A percentile compares a stretch with the other conserved stretches of the same genome.
These are phyloP conservation scores for Apiotrichum porosum DNA, from an alignment of 1,284 basidiomycete genomes.

Conservation along the genomic window DNA sequence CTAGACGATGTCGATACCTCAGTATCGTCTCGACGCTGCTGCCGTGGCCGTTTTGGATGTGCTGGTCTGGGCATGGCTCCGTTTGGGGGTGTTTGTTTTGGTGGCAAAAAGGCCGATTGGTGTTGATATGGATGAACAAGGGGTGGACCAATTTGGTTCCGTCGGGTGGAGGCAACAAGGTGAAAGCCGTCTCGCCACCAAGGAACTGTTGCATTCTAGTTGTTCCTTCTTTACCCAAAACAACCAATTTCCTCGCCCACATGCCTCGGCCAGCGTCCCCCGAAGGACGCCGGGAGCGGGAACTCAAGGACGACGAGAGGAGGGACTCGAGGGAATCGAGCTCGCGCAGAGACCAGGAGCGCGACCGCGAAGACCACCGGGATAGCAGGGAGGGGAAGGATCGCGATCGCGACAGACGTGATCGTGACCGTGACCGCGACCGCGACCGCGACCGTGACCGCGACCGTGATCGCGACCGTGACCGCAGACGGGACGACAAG, in stretches of 20 bases:
- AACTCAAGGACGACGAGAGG: not conserved
- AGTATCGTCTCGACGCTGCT: too few relatives aligned
- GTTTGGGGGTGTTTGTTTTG: too few relatives aligned
- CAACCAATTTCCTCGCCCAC: not conserved
- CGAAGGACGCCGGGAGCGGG: not conserved
- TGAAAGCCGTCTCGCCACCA: too few relatives aligned
- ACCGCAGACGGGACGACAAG: conserved; percentile 13
- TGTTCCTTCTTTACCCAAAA: not conserved
- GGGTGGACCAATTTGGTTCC: conserved; percentile 1
- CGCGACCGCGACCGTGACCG: conserved; percentile 5
- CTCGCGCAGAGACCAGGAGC: conserved; percentile 13
- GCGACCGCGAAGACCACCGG: conserved; percentile 14
- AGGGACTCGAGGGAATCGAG: too few relatives aligned
- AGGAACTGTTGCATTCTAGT: too few relatives aligned
- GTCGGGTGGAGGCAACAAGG: not conserved
- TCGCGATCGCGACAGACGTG: conserved; percentile 17
- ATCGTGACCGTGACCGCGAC: too few relatives aligned
- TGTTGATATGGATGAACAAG: too few relatives aligned
- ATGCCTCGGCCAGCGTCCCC: not conserved
- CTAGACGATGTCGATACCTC: too few relatives aligned
- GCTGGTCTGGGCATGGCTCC: not conserved
- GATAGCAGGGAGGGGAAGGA: conserved; percentile 24
- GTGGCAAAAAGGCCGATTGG: too few relatives aligned
- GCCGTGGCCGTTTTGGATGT: too few relatives aligned
- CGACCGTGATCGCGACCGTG: conserved; percentile 8